Evolutionary conservation across 805 yeast genomes (phyloP), one percentile per base, ranked within the genome.

Genomic region (Nakazawaea ishiwadae): DNA sequence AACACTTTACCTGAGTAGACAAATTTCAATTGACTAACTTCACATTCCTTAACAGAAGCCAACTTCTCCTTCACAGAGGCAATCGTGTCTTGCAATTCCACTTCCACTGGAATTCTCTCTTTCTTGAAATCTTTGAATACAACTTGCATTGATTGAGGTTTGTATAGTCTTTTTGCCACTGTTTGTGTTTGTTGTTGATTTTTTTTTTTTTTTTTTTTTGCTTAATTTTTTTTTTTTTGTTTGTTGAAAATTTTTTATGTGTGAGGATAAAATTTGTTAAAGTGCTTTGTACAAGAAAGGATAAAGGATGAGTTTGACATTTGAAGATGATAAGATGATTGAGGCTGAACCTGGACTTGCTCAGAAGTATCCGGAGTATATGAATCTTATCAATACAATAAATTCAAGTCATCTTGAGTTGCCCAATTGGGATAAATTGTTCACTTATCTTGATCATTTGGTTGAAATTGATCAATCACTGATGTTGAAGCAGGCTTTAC

Each of bases 71-170:
- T 91, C 15, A 81, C 81, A n/a, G 78, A 68, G 11, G 71, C 58
- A 26, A 82, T 73, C 2, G 87, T 73, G 38, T 80, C 87, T 11
- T 73, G 47, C 7, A 73, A 70, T 45, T 84, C 95, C 44, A 88
- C 75, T 20, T 87, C 96, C 45, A 93, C 56, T 21, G 88, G 75
- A 60, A 90, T 77, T 59, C 81, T 84, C 59, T 87, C 89, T 67
- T 91, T 93, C 67, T 93, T 90, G 67, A 93, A 85, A 65, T 93
- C 96, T 61, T 90, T 89, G 61, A 93, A 80, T 39, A 81, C 73
- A 50, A 89, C 67, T 64, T 83, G 81, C 96, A 88, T 89, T 47
- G 34, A 28, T 37, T 12, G 18, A 38, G 7, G 31, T 2, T 14
- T 7, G 16, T 14, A 7, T 8, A 14, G 10, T 28, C 15, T 12